Evolutionary conservation across 495 filamentous ascomycete species (phyloP), one percentile per base, ranked within the genome.

Genomic region (Collariella sp.): DNA sequence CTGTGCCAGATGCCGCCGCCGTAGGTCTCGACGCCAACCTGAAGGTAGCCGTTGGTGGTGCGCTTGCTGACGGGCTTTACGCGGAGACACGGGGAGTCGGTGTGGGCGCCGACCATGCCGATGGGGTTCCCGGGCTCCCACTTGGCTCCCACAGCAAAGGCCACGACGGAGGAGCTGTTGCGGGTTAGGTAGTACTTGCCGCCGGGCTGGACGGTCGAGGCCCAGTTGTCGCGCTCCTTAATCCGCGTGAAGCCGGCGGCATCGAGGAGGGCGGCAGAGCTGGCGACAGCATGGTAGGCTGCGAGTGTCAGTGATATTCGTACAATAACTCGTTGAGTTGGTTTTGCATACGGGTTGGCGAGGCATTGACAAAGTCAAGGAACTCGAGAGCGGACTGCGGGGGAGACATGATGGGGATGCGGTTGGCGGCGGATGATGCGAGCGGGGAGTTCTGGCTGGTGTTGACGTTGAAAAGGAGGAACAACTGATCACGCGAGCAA

Each of bases 151-250:
- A 99, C 85, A 51, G 88, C 87, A 70, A 99, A 99, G 50, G 94
- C 93, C 38, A 97, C 79, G 56, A 99, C 85, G 29, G 94, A 91
- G 23, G 91, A 94, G 51, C 81, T 85, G 72, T 99, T 99, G 41
- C 93, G 83, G 39, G 93, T 99, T 62, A 97, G 78, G 72, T 87
- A 96, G 70, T 97, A 99, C 69, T 91, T 95, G 45, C 93, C 91
- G 50, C 91, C 93, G 22, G 89, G 88, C 54, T 82, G 78, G 56
- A 95, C 81, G 34, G 73, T 79, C 7, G 84, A 83, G 16, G 83
- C 76, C 93, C 93, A 99, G 38, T 86, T 83, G 61, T 96, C 89
- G 62, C 85, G 84, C 69, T 97, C 93, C 81, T 88, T 86, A 71
- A 98, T 87, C 62, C 84, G 80, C 61, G 78, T 74, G 76, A 97